Base-by-base conservation (phyloP, 2,329 filamentous ascomycete genomes). In the Aspergillus carbonarius region DNA sequence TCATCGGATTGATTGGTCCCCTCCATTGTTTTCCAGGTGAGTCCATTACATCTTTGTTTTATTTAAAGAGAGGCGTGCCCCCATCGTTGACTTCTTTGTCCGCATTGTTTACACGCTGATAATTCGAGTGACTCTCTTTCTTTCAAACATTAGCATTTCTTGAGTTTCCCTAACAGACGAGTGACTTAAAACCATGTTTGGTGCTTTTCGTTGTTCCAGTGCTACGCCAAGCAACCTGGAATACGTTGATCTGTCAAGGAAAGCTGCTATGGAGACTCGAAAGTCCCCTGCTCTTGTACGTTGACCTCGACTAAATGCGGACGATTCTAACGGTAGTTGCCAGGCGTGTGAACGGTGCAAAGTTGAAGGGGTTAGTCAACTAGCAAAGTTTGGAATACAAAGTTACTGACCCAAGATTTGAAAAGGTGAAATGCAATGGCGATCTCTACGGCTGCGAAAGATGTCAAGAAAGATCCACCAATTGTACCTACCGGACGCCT, bases 341-440 rank as follows among this genome's bases (percentile, higher is more conserved):
- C 27, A 54, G 51, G 35, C 51, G 2, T 54, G 51, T 42, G 51
- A 54, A 4, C 23, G 9, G 25, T 54, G 51, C 18, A 37, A 20
- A 18, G 27, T 23, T 44, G 37, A 35, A 44, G 44, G 42, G 51
- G 51, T 54, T n/a, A 18, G 51, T 40, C 37, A 32, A n/a, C 9
- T 8, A 5, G 20, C 15, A 3, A 17, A 27, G 12, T 7, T 17
- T 10, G 3, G 4, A n/a, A 40, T 40, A 5, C 7, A 17, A 17
- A 15, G 12, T 40, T 34, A 12, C 34, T 52, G 35, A 42, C 17
- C 15, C 13, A 44, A 42, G 15, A 27, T 54, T 15, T 10, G n/a
- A n/a, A n/a, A 9, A 54, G 51, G 13, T 54, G 9, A 54, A 54
- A 44, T 54, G 51, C 27, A 54, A 40, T 30, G 51, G 51, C 5